phyloP scores from a whole-genome alignment of 2,329 filamentous ascomycete genomes.

The Eutypa lata region DNA sequence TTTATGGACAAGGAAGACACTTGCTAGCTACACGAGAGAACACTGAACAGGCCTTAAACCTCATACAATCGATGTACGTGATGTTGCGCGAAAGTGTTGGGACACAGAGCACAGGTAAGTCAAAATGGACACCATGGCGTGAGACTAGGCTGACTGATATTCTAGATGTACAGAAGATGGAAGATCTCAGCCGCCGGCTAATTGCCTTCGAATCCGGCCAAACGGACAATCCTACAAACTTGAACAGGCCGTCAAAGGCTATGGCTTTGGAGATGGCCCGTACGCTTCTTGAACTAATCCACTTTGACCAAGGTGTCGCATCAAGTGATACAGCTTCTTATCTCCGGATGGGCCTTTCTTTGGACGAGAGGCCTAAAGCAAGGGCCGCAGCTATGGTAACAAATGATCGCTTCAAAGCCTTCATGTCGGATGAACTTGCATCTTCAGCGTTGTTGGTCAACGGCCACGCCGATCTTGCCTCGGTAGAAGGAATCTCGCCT shows the following conservation, averaged over 20 bases:
- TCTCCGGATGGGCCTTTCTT: background rate
- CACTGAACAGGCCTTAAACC: background rate
- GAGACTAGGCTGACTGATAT: background rate
- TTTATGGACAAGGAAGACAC: background rate
- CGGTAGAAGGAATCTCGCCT: slow-evolving; percentile 7
- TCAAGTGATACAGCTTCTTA: background rate
- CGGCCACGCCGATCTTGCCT: slow-evolving; percentile 8
- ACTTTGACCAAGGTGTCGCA: background rate
- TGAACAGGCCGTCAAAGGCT: background rate
- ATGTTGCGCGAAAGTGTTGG: background rate
- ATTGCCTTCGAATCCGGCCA: background rate
- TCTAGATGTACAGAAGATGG: background rate
- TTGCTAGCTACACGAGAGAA: background rate
- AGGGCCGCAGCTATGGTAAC: slow-evolving; percentile 5
- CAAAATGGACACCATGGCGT: background rate
- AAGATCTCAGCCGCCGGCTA: background rate
- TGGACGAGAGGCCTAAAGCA: slow-evolving; percentile 6
- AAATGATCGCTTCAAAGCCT: slow-evolving; percentile 2
- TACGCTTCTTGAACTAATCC: background rate
- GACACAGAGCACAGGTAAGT: background rate
- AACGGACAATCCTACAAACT: background rate
- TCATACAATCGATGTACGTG: background rate
- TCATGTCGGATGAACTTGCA: slow-evolving; percentile 4
- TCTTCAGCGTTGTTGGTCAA: slow-evolving; percentile 9
- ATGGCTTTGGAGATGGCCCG: background rate